Evolutionary conservation across 352 stramenopile species (phyloP).

Genomic region (Pythium scleroteichum): DNA sequence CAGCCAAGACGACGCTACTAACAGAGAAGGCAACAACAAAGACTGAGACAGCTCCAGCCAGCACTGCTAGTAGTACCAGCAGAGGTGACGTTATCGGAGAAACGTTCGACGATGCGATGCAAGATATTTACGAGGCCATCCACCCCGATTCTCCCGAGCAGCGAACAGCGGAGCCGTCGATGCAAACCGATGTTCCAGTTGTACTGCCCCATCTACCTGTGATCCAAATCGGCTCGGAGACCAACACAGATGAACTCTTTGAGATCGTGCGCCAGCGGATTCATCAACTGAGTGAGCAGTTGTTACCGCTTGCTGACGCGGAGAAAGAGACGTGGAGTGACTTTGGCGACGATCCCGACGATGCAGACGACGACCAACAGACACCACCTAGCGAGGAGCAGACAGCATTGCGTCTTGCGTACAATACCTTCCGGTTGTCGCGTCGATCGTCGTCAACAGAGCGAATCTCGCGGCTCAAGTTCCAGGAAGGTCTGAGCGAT

Average conservation of each 20-base stretch:
- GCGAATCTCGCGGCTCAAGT: slow-evolving; percentile 42
- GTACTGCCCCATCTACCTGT: slow-evolving; percentile 27
- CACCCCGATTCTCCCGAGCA: slow-evolving; percentile 25
- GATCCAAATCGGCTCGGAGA: slow-evolving; percentile 42
- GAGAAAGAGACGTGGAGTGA: slow-evolving; percentile 42
- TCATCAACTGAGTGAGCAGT: slow-evolving; percentile 32
- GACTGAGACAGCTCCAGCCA: not conserved
- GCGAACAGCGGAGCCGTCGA: not conserved
- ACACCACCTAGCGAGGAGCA: slow-evolving; percentile 22
- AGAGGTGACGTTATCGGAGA: not conserved
- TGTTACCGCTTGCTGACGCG: slow-evolving; percentile 27
- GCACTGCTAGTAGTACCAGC: not conserved
- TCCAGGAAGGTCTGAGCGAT: slow-evolving; percentile 37
- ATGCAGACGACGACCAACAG: slow-evolving; percentile 7
- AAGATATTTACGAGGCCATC: slow-evolving; percentile 28
- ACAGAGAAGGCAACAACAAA: not conserved
- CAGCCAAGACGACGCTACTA: slow-evolving; percentile 22
- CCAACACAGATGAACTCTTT: slow-evolving; percentile 53
- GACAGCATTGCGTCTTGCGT: slow-evolving; percentile 36
- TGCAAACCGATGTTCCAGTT: not conserved
- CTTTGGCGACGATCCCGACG: slow-evolving; percentile 42
- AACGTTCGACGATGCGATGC: slow-evolving; percentile 36
- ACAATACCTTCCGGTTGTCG: slow-evolving; percentile 29
- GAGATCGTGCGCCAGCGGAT: slow-evolving; percentile 51
- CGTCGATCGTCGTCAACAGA: slow-evolving; percentile 13